Evolutionary conservation across 106 monocot species (phyloP).

Genomic region (Acorus calamus): DNA sequence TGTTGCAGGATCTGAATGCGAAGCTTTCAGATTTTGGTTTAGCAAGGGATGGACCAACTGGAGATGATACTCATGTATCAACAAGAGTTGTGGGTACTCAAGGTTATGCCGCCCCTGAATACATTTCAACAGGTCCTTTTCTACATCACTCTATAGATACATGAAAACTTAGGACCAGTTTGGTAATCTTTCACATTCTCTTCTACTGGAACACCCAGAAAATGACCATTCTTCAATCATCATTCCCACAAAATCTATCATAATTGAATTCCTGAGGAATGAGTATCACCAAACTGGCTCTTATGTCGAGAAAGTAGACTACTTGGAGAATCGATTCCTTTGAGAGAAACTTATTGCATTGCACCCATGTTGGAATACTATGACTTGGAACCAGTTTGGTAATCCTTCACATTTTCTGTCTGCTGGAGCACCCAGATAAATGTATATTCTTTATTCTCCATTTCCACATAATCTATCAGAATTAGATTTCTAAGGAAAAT

Average conservation of each 20-base stretch:
- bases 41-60: conserved; percentile 79
- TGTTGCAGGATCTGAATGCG: conserved; percentile 68
- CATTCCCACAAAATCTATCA: background rate
- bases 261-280: too few relatives aligned
- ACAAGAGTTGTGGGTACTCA: conserved; percentile 75
- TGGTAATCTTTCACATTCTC: background rate
- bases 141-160: too few relatives aligned
- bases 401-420: too few relatives aligned
- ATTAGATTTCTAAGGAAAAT: too few relatives aligned
- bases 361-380: background rate
- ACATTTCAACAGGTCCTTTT: conserved; percentile 60
- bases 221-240: background rate
- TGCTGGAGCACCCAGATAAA: too few relatives aligned
- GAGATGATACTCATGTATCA: conserved; percentile 87
- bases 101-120: conserved; percentile 93
- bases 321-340: background rate
- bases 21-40: conserved; percentile 94
- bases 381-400: too few relatives aligned
- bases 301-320: too few relatives aligned
- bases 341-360: background rate
- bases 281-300: too few relatives aligned
- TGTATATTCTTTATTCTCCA: too few relatives aligned
- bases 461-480: too few relatives aligned
- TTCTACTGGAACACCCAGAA: background rate
- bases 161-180: too few relatives aligned